Base-by-base conservation (phyloP, 345 rosid genomes). In the Camelina hispida region DNA sequence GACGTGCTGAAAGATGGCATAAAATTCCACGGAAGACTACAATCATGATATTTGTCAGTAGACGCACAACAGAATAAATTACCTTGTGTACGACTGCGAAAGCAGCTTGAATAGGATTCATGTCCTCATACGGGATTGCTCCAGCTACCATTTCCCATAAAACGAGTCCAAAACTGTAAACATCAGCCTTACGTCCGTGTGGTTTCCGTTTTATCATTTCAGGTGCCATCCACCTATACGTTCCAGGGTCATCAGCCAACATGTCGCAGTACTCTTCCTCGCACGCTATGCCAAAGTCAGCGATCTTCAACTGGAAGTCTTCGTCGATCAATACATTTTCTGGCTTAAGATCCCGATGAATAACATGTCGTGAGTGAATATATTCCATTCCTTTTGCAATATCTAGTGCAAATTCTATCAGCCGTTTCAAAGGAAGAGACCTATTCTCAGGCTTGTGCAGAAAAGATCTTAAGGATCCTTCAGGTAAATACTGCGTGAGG, bases 211-310 rank as follows among this genome's bases (percentile, higher is more conserved):
- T 96, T 11, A 96, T 96, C 99, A 96, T 96, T 81, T 96, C 99
- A 53, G 99, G 99, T 67, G 99, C 99, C 99, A 96, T 96, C 99
- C 99, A 96, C 47, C 99, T 87, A 43, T 89, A 96, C 16, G 99
- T 96, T 35, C 99, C 99, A 1, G 97, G 99, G 66, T 96, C 99
- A 80, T 96, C 99, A 22, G 91, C 93, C 80, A 89, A 69, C 46
- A 76, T 72, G 76, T 93, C 98, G 79, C 96, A 96, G 74, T 81
- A 74, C 58, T 86, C 88, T 80, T 88, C 97, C 71, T 93, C 97
- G 68, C 99, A 93, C 4, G 98, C 99, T 78, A 96, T 96, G 30
- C 99, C 99, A 79, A 96, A 96, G 79, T 96, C 99, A 46, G 99
- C 99, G 42, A 96, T 81, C 80, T 91, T 96, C 53, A 93, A 60